Conservation (phyloP, 108 stramenopile genomes). For the Conticribra weissflogii region DNA sequence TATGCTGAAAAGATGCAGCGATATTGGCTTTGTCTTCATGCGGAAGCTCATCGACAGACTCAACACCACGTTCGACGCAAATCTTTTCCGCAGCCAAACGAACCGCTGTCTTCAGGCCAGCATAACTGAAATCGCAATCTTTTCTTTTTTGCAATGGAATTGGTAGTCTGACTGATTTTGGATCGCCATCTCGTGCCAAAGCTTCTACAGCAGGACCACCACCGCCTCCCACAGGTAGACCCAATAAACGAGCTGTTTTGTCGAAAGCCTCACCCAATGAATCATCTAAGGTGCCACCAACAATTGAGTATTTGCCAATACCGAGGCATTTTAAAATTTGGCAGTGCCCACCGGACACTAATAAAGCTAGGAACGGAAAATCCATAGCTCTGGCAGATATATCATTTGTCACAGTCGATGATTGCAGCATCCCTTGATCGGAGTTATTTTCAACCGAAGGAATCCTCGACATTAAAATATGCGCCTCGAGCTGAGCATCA, state of each 20-base stretch:
- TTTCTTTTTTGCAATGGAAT: conserved; percentile 88
- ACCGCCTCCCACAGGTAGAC: conserved; percentile 86
- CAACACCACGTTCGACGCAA: conserved; percentile 57
- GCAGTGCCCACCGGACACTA: conserved; percentile 97
- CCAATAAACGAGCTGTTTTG: conserved; percentile 93
- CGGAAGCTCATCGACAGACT: conserved; percentile 52
- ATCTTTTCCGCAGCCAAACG: conserved; percentile 70
- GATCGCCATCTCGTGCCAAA: conserved; percentile 84
- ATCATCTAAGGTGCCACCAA: conserved; percentile 97
- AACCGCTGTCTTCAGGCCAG: conserved; percentile 94
- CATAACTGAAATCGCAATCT: conserved; percentile 95
- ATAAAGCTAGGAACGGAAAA: conserved; percentile 95
- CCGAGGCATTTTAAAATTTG: conserved; percentile 89
- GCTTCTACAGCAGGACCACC: conserved; percentile 95
- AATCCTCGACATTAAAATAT: conserved; percentile 93
- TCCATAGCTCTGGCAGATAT: conserved; percentile 53
- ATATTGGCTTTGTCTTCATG: conserved; percentile 80
- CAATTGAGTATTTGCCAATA: conserved; percentile 79
- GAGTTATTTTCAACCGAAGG: conserved; percentile 39
- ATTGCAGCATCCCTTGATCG: not conserved
- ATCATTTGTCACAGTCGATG: conserved; percentile 9
- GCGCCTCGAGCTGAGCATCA: conserved; percentile 78
- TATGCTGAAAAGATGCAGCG: conserved; percentile 93
- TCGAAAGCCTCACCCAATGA: conserved; percentile 94
- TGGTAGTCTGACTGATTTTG: conserved; percentile 71